Conservation (phyloP, 2,329 filamentous ascomycete genomes). For the Ophiostoma perfectum region DNA sequence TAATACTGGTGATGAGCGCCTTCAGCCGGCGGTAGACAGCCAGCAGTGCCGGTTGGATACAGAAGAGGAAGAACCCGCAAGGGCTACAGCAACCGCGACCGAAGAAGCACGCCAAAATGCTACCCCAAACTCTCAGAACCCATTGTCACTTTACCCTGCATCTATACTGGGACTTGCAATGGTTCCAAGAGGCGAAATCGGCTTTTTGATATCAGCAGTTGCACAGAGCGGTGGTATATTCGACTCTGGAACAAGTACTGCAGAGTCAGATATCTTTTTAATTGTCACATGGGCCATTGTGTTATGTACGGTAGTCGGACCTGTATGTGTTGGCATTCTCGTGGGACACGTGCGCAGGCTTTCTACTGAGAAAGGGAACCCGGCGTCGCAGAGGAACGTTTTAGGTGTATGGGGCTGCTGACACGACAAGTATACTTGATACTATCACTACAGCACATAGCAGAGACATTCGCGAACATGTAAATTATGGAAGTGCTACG, state of each 20-base stretch:
- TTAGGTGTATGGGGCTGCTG: constrained; percentile 23
- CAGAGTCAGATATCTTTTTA: constrained; percentile 43
- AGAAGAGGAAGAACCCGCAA: too few species aligned
- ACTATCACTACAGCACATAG: not conserved
- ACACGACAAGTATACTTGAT: not conserved
- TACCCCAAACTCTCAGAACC: constrained; percentile 37
- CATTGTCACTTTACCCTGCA: constrained; percentile 61
- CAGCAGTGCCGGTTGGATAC: too few species aligned
- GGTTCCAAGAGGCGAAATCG: constrained; percentile 74
- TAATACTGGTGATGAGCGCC: too few species aligned
- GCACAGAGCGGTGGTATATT: constrained; percentile 52
- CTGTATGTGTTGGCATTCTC: constrained; percentile 44
- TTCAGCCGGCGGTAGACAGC: too few species aligned
- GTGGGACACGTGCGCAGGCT: constrained; percentile 40
- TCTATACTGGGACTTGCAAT: constrained; percentile 62
- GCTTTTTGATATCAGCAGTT: constrained; percentile 67
- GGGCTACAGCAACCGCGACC: too few species aligned
- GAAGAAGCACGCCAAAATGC: not conserved
- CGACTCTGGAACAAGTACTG: constrained; percentile 10
- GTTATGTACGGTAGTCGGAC: constrained; percentile 50
- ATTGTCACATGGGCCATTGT: constrained; percentile 53
- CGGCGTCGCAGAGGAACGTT: constrained; percentile 4
- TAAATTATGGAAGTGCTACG: too few species aligned
- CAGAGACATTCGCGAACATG: too few species aligned
- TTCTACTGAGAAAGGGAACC: not conserved